Conservation (phyloP, 768 basidiomycete species). For the Tremella fuciformis region DNA sequence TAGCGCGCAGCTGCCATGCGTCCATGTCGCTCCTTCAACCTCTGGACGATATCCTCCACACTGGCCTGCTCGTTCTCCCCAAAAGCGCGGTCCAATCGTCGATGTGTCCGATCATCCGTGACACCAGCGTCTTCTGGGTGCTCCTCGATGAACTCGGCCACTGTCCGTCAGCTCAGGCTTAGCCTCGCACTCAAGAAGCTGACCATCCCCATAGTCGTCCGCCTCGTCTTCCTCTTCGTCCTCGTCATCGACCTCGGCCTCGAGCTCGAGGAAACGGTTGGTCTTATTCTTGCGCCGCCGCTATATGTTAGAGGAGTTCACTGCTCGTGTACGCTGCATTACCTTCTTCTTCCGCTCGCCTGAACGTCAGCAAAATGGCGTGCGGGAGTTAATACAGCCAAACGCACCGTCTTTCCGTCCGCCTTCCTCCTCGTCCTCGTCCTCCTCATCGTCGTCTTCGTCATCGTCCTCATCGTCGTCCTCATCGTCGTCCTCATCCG, state of each 20-base stretch:
- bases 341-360: slow-evolving; percentile 29
- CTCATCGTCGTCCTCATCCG: slow-evolving; percentile 39
- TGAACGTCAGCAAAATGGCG: background rate
- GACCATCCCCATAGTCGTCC: slow-evolving; percentile 53
- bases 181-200: background rate
- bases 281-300: slow-evolving; percentile 56
- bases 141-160: slow-evolving; percentile 55
- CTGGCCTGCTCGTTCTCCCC: slow-evolving; percentile 64
- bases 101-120: slow-evolving; percentile 46
- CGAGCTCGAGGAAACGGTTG: slow-evolving; percentile 88
- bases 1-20: slow-evolving; percentile 60
- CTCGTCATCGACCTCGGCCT: slow-evolving; percentile 94
- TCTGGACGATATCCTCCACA: slow-evolving; percentile 77
- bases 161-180: slow-evolving; percentile 16
- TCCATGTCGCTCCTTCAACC: slow-evolving; percentile 73
- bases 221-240: slow-evolving; percentile 80
- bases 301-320: background rate
- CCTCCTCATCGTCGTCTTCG: slow-evolving; percentile 16
- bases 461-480: slow-evolving; percentile 11
- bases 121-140: slow-evolving; percentile 32
- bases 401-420: slow-evolving; percentile 35
- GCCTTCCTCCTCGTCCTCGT: slow-evolving; percentile 37
- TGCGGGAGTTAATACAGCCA: background rate
- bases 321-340: background rate
- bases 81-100: slow-evolving; percentile 64